Base-by-base conservation (phyloP, 352 stramenopile genomes). In the Phytophthora meadii region DNA sequence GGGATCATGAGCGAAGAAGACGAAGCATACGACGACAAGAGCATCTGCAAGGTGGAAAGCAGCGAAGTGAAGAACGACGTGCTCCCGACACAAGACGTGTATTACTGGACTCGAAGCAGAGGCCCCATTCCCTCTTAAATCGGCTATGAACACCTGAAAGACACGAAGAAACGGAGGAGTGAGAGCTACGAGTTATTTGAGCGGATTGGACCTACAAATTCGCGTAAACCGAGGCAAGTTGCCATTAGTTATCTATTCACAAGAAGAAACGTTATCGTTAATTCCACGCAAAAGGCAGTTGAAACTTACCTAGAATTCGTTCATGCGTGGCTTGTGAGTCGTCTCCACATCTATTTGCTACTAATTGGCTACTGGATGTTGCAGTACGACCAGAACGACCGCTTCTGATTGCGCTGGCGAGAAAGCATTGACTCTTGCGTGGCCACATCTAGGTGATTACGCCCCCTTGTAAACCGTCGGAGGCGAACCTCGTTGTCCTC, bases 401-500 rank as follows among this genome's bases (percentile, higher is more conserved):
- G 63, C 15, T 59, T 67, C 30, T 70, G 61, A 5, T 74, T 76
- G 53, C 62, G 67, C 22, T 76, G 62, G 15, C 67, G 71, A 22
- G 58, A 49, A 32, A 76, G 54, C 53, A 79, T 73, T 32, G 81
- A 77, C 32, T 89, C 82, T 25, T 77, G 65, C 36, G 77, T 78
- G 30, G 81, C 73, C 15, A 89, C 79, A 58, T 92, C 84, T 63
- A 95, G 61, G 61, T 95, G 87, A 59, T 92, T 77, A 39, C 83
- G 74, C 10, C 87, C 87, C 66, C 88, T 88, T 45, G 82, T 81
- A 62, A 95, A 95, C 46, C 84, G 81, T 42, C 85, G 84, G 58
- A 95, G 62, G 1, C 85, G 82, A 57, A 93, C 87, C 69, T 93
- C 85, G 50, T 88, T 93, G 19, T 93, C 79, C 41, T 93, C 85